Conservation (phyloP, 106 monocot species). For the Dendrobium chrysotoxum region DNA sequence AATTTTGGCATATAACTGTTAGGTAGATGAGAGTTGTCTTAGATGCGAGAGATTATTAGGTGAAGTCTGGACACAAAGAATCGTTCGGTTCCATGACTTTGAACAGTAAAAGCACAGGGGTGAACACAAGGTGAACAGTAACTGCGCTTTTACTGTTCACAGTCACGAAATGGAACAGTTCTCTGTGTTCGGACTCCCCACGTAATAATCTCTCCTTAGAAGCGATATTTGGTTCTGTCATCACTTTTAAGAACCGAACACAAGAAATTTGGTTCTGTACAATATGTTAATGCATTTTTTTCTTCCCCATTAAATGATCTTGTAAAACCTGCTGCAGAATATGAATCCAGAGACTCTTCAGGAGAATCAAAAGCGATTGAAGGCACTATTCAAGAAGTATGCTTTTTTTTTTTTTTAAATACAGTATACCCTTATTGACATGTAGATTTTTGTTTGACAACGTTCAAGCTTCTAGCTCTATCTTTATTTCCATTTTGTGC, state of each 20-base stretch:
- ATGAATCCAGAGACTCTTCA: conserved; percentile 21
- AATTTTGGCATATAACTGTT: conserved; percentile 1
- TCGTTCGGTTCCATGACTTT: too few species aligned
- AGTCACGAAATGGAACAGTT: too few species aligned
- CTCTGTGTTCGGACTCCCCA: too few species aligned
- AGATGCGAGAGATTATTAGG: neutral
- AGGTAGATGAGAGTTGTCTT: neutral
- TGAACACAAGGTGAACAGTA: too few species aligned
- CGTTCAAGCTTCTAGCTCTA: neutral
- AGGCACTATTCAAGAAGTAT: conserved; percentile 28
- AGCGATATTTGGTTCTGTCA: neutral
- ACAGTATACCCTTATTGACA: neutral
- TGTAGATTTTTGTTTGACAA: neutral
- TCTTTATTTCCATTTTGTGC: conserved; percentile 2
- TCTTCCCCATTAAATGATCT: neutral
- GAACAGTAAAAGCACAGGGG: too few species aligned
- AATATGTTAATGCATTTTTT: neutral
- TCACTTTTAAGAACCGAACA: neutral
- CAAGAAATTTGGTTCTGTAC: neutral
- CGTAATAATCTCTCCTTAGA: neutral
- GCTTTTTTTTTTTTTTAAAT: neutral
- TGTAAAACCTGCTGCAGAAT: conserved; percentile 13
- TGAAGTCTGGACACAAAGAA: too few species aligned
- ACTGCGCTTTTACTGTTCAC: too few species aligned
- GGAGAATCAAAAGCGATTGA: conserved; percentile 26